Evolutionary conservation across 345 rosid species (phyloP), one percentile per base, ranked within the genome.

Genomic region (Salix brachista): DNA sequence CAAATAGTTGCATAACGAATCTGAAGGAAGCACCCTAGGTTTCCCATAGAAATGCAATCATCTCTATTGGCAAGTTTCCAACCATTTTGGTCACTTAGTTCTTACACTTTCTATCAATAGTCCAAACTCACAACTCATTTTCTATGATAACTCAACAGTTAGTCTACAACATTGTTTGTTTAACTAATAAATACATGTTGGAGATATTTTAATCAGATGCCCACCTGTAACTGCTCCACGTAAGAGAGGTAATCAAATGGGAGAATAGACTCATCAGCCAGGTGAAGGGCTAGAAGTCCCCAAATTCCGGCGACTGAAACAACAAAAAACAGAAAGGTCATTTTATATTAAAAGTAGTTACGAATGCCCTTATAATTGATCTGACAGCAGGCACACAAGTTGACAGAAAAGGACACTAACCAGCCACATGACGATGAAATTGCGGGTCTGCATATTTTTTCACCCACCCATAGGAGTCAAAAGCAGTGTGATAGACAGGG

Each of bases 401-500:
- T 16, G 4, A 1, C 65, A 71, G 66, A 61, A n/a, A 75, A 70
- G 56, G 48, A 67, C 19, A 80, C 86, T 83, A 81, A 93, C 99
- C 93, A 17, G 97, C 94, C 71, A 93, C 91, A 79, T 96, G 99
- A 14, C 97, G 97, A 60, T 86, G 92, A 80, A 94, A 91, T 71
- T 86, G 77, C 17, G 98, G 98, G 84, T 96, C 98, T 1, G 87
- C 97, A 1, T 88, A 41, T 79, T 80, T 86, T 74, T 82, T 80
- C 88, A 96, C 85, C 99, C 97, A 96, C 67, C 88, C 89, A 66
- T 88, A 96, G 67, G 93, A 85, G 85, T 96, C 99, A 74, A 88
- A 91, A 32, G 94, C 98, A 8, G 98, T 96, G 86, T 96, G 99
- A 74, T 96, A 93, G 67, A 91, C 97, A 21, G 99, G 96, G 82